Evolutionary conservation across 2,329 filamentous ascomycete species (phyloP), one percentile per base, ranked within the genome.

Genomic region (Tolypocladium pustulatum): DNA sequence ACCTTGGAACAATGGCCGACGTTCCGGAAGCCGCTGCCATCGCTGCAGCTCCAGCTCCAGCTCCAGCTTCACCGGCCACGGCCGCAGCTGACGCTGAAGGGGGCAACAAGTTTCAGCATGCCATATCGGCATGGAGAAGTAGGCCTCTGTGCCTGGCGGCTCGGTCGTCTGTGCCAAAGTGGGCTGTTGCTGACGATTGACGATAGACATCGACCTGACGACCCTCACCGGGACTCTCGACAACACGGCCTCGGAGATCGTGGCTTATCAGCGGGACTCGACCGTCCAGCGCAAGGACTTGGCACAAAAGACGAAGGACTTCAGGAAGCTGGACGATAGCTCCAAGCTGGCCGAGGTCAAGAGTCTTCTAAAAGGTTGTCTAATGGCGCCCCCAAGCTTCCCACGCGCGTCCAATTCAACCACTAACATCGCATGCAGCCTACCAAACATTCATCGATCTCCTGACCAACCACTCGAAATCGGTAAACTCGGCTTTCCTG

Each of bases 241-340:
- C 74, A 88, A 87, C 60, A 93, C 91, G 4, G 94, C 94, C n/a
- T 93, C 92, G 13, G 94, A 97, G 67, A 91, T 99, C 62, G 91
- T 97, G 57, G 79, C 89, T 54, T 91, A 96, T 71, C 95, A 99
- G 71, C 85, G 92, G 66, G 94, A 97, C 73, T 90, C 93, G n/a
- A 88, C 96, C 5, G 87, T 97, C 0, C 93, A 99, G 72, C 84
- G 94, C 57, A 99, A 99, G 71, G 95, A 99, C 61, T 79, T 99
- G 25, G 94, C 95, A n/a, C 92, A 97, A 70, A 97, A 97, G 80
- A 99, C 94, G 0, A 99, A 99, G 69, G 93, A 97, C 67, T 99
- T 97, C 66, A 82, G 92, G 61, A 97, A 97, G 72, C 81, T 96
- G 13, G 93, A 97, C 66, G 91, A 99, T 78, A 78, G 88, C 13